Conservation (phyloP, 495 filamentous ascomycete genomes). For the Penicillium desertorum region DNA sequence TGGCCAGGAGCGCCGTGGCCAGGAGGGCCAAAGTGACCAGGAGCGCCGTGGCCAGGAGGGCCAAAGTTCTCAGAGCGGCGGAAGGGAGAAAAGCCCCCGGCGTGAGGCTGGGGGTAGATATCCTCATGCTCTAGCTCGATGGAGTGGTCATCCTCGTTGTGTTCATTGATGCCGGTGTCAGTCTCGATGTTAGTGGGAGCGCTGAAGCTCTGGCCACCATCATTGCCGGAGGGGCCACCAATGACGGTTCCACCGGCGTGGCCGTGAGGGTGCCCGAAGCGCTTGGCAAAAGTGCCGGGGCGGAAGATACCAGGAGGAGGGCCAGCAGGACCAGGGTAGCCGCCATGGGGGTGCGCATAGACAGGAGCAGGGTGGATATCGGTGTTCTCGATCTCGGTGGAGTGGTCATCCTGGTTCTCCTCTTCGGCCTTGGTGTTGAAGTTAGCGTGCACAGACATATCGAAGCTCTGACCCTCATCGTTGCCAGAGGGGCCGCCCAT, state of each 20-base stretch:
- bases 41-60: neutral
- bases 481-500: conserved; percentile 31
- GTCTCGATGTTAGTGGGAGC: conserved; percentile 7
- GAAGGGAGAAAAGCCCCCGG: neutral
- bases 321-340: too few species aligned
- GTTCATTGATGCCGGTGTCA: conserved; percentile 20
- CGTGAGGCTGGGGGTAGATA: conserved; percentile 8
- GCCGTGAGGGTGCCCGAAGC: conserved; percentile 13
- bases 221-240: conserved; percentile 28
- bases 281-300: conserved; percentile 17
- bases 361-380: conserved; percentile 17
- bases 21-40: neutral
- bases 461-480: conserved; percentile 32
- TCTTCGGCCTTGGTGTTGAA: conserved; percentile 25
- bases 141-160: conserved; percentile 29
- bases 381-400: conserved; percentile 27
- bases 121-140: conserved; percentile 20
- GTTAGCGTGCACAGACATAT: conserved; percentile 24
- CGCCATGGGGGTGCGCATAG: too few species aligned
- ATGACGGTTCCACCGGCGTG: conserved; percentile 21
- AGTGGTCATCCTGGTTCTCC: conserved; percentile 33
- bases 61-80: conserved; percentile 4
- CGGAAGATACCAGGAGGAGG: too few species aligned
- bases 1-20: neutral
- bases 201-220: conserved; percentile 17